These are phyloP conservation scores for Paramecium tetraurelia DNA, from an alignment of 73 alveolate species.

Conservation along the genomic window DNA sequence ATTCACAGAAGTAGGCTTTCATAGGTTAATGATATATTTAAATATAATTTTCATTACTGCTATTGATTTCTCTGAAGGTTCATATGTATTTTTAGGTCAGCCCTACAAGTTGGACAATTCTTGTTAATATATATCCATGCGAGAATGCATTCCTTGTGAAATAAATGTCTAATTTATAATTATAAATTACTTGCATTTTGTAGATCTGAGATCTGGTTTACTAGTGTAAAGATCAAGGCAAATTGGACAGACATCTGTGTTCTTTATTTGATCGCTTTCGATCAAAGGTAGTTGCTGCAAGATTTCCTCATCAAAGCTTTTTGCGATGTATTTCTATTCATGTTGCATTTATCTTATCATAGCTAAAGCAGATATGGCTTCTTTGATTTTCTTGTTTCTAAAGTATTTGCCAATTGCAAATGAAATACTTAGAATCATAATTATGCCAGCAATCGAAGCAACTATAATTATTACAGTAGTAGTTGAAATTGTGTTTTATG, in stretches of 20 bases:
- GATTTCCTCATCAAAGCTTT: background rate
- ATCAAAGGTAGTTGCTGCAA: background rate
- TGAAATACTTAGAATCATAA: background rate
- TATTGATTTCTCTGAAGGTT: background rate
- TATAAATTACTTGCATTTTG: background rate
- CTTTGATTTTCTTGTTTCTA: background rate
- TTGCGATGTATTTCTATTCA: background rate
- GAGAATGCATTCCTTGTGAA: background rate
- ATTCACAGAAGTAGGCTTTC: background rate
- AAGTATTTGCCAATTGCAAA: background rate
- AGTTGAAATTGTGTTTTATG: background rate
- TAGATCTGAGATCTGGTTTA: background rate
- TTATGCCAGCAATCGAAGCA: background rate
- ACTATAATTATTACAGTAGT: background rate
- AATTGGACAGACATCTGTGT: background rate
- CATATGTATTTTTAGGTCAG: background rate
- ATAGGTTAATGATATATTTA: background rate
- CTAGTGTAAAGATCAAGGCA: background rate
- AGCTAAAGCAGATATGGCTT: background rate
- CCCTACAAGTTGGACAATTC: background rate
- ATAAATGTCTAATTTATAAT: background rate
- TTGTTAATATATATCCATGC: background rate
- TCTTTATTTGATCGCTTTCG: background rate
- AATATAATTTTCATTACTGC: background rate
- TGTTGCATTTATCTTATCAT: background rate